Percentiles rank a stretch among this genome's conserved stretches.
Conservation (phyloP, 2,329 filamentous ascomycete species). For the Apiospora rasikravindrae region DNA sequence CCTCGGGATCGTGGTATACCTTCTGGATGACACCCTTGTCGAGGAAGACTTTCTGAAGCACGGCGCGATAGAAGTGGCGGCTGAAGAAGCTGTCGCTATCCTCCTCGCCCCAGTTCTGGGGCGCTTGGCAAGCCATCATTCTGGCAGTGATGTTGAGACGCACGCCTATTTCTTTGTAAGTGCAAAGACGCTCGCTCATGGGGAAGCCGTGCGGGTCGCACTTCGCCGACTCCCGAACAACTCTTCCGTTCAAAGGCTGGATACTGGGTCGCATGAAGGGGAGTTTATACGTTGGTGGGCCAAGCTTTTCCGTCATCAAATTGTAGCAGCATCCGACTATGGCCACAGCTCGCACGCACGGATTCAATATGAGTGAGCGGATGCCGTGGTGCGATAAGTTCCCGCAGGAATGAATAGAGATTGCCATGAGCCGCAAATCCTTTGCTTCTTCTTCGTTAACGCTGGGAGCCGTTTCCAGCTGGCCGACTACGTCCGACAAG, state of each 20-base stretch:
- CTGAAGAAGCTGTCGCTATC: constrained; percentile 91
- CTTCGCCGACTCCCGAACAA: constrained; percentile 70
- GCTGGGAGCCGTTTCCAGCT: constrained; percentile 38
- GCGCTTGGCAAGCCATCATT: constrained; percentile 98
- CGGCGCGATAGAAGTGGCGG: constrained; percentile 88
- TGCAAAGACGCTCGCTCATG: constrained; percentile 76
- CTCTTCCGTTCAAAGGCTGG: constrained; percentile 70
- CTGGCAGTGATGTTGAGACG: constrained; percentile 93
- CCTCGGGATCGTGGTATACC: constrained; percentile 47
- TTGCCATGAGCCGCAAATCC: constrained; percentile 72
- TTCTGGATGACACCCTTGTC: constrained; percentile 79
- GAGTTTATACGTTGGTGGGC: constrained; percentile 85
- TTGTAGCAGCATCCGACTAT: constrained; percentile 99
- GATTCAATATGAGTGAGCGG: constrained; percentile 82
- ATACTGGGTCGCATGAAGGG: constrained; percentile 74
- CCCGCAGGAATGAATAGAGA: constrained; percentile 96
- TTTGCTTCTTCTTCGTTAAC: constrained; percentile 34
- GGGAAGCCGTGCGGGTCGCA: constrained; percentile 92
- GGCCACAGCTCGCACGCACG: constrained; percentile 84
- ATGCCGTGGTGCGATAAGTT: constrained; percentile 97
- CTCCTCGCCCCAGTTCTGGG: constrained; percentile 82
- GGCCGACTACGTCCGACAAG: constrained; percentile 49
- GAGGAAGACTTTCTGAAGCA: constrained; percentile 90
- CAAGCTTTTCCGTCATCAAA: constrained; percentile 86
- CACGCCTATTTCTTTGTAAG: constrained; percentile 66